Evolutionary conservation across 2,329 filamentous ascomycete genomes (phyloP).

Genomic region (Lecanicillium sp.): DNA sequence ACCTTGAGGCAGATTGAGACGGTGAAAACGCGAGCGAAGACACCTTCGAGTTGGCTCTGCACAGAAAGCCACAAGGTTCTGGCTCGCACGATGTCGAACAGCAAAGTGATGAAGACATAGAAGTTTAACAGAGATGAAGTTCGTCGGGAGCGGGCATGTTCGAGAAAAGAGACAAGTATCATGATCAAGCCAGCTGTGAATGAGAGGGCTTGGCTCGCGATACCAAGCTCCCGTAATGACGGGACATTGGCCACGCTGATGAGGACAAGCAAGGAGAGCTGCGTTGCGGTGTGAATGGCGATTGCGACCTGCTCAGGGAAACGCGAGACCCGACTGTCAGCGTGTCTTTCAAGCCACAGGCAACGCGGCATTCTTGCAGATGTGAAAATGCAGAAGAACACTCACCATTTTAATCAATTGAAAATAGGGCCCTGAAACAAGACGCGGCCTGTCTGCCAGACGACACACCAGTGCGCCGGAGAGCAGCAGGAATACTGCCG

Average conservation of each 20-base stretch:
- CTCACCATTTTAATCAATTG: no score
- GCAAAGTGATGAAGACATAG: constrained; percentile 32
- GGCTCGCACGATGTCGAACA: constrained; percentile 33
- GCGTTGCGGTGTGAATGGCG: not conserved
- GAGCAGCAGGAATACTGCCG: constrained; percentile 27
- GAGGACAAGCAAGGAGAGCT: constrained; percentile 9
- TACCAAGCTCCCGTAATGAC: constrained; percentile 21
- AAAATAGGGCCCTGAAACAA: no score
- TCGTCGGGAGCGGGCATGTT: constrained; percentile 27
- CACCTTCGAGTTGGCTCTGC: constrained; percentile 2
- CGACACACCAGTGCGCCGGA: no score
- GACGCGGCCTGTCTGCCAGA: no score
- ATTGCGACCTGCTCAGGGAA: constrained; percentile 8
- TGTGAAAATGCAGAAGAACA: no score
- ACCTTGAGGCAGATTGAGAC: constrained; percentile 26
- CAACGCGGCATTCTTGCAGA: no score
- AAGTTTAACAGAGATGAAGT: constrained; percentile 33
- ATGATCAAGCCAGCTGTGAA: constrained; percentile 22
- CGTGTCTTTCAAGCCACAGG: no score
- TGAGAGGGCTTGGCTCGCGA: no score
- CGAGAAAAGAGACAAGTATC: constrained; percentile 21
- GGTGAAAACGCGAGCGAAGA: constrained; percentile 25
- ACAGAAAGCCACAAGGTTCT: constrained; percentile 33
- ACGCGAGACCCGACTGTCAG: no score
- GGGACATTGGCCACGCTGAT: not conserved